phyloP scores from a whole-genome alignment of 768 basidiomycete species.

The Hygrocybe coccinea region DNA sequence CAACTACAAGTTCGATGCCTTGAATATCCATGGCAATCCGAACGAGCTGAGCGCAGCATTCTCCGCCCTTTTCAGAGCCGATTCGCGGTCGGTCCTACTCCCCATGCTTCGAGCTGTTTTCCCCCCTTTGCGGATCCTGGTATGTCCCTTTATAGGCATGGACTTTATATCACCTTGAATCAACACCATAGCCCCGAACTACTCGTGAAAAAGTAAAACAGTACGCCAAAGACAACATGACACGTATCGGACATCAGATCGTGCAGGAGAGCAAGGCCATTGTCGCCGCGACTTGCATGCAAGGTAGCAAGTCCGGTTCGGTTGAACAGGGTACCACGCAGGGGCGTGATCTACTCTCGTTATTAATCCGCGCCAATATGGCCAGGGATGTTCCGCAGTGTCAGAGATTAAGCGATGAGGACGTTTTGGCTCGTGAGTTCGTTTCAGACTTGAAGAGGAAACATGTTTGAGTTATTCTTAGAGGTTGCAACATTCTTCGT shows the following conservation, averaged over 20 bases:
- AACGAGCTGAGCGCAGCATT: constrained; percentile 47
- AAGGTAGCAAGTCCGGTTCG: constrained; percentile 27
- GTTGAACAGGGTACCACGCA: constrained; percentile 3
- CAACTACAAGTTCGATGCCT: constrained; percentile 27
- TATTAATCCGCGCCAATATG: constrained; percentile 46
- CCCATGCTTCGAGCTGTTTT: constrained; percentile 27
- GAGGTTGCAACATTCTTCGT: constrained; percentile 42
- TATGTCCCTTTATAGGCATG: constrained; percentile 14
- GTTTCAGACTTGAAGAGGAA: constrained; percentile 9
- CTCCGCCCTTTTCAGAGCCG: constrained; percentile 39
- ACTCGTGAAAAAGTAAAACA: constrained; percentile 12
- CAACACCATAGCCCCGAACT: constrained; percentile 8
- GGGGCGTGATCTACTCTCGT: constrained; percentile 47
- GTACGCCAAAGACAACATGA: constrained; percentile 32
- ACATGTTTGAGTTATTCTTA: too few species aligned
- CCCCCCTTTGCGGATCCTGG: constrained; percentile 34
- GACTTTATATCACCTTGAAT: neutral
- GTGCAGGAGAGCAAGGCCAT: constrained; percentile 39
- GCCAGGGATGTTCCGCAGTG: constrained; percentile 41
- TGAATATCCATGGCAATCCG: constrained; percentile 22
- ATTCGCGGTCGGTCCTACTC: constrained; percentile 29
- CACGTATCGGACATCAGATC: constrained; percentile 39
- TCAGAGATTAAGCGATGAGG: constrained; percentile 45
- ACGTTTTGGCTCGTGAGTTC: constrained; percentile 38
- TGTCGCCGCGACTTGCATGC: constrained; percentile 13